Evolutionary conservation across 345 rosid species (phyloP), one percentile per base, ranked within the genome.

Genomic region (Camelina sativa): DNA sequence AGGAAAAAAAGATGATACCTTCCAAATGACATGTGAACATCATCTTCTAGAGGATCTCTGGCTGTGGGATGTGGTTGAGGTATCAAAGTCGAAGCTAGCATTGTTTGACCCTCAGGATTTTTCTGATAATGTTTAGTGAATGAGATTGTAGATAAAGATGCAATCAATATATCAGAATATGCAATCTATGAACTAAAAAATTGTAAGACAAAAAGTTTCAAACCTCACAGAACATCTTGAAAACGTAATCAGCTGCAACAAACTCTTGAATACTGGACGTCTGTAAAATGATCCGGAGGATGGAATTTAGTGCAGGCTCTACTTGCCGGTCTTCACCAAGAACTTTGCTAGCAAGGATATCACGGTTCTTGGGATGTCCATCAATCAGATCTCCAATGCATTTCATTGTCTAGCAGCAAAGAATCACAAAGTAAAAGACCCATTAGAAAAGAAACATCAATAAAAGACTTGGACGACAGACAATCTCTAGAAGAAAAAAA

Each of bases 21-120:
- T 87, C 99, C 98, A 84, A 96, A 96, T 62, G 99, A 92, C 91
- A 96, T 80, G 84, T 89, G 84, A 80, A 89, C 90, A 74, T 96
- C 97, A 77, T 91, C 98, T 67, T 92, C 98, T 53, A 85, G 79
- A 59, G 91, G 74, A 74, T 90, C 87, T 68, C 79, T 84, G 72
- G 77, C 57, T 78, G 81, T 84, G 44, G 84, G 79, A 72, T 76
- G 82, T 20, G 95, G 96, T 72, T 88, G 93, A 47, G 96, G 98
- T 78, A 92, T 92, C 84, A 96, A 86, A 37, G 96, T 96, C 38
- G 99, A 92, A 20, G 91, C 96, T 79, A 96, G 82, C 97, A 92
- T 89, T 75, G 84, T 65, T 80, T 96, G 99, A 74, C 97, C 95
- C 75, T 92, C 99, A 4, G 73, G 76, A 77, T 96, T 96, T 74